Evolutionary conservation across 768 basidiomycete genomes (phyloP).

Genomic region (Trametes villosa): DNA sequence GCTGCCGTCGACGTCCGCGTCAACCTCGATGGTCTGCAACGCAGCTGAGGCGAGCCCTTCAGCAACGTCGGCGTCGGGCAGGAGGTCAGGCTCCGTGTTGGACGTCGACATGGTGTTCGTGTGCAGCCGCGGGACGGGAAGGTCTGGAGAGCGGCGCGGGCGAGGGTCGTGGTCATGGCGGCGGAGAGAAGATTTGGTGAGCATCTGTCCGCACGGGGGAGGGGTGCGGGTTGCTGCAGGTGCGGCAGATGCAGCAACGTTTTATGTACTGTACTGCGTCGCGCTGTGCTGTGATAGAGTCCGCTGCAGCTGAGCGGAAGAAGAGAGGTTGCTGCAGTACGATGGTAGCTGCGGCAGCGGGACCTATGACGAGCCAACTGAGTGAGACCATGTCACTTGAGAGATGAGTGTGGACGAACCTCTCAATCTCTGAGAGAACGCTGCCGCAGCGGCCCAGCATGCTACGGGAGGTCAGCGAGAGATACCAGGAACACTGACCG

Average conservation of each 20-base stretch:
- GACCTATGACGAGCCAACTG: not conserved
- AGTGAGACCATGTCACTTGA: not conserved
- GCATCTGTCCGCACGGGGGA: not conserved
- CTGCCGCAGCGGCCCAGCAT: not conserved
- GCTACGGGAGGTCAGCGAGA: too few species aligned
- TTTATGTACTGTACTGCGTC: not conserved
- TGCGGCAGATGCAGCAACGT: not conserved
- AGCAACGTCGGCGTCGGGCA: not conserved
- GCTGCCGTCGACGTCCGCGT: not conserved
- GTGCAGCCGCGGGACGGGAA: not conserved
- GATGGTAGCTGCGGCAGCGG: not conserved
- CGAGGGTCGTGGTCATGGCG: too few species aligned
- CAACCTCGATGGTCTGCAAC: constrained; percentile 2
- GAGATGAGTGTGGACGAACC: not conserved
- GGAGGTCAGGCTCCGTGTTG: constrained; percentile 2
- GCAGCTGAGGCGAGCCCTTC: constrained; percentile 3
- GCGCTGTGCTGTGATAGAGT: not conserved
- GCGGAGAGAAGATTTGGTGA: not conserved
- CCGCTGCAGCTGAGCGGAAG: not conserved
- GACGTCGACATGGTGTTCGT: not conserved
- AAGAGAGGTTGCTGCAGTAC: not conserved
- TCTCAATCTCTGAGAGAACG: not conserved
- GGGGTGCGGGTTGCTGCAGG: not conserved
- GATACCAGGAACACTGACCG: too few species aligned
- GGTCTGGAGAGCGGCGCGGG: not conserved